phyloP scores from a whole-genome alignment of 2,329 filamentous ascomycete genomes.

The Xylaria sp. region DNA sequence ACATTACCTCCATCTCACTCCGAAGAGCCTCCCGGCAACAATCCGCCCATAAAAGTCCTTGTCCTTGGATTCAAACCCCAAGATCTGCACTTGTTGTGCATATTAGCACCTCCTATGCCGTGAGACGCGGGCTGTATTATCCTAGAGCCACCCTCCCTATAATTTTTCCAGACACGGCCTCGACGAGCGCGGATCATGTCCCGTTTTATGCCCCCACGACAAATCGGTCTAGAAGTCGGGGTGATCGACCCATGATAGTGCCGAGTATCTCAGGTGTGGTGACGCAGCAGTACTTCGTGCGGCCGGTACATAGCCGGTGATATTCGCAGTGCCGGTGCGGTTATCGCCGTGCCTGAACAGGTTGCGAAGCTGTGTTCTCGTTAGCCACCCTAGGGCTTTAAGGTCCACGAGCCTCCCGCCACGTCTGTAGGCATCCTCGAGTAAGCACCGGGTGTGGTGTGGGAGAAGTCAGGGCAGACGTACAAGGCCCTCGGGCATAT shows the following conservation, averaged over 20 bases:
- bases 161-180: constrained; percentile 2
- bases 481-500: no score
- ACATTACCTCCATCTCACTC: constrained; percentile 16
- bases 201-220: not conserved
- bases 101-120: constrained; percentile 11
- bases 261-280: not conserved
- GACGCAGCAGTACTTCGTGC: constrained; percentile 12
- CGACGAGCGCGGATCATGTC: constrained; percentile 5
- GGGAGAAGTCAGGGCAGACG: no score
- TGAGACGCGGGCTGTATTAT: constrained; percentile 11
- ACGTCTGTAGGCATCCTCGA: constrained; percentile 5
- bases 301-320: constrained; percentile 5
- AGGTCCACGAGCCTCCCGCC: constrained; percentile 3
- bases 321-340: constrained; percentile 1
- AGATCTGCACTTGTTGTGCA: constrained; percentile 5
- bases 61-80: not conserved
- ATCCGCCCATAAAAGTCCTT: constrained; percentile 22
- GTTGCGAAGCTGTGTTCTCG: not conserved
- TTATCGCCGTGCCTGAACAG: not conserved
- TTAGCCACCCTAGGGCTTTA: not conserved
- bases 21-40: constrained; percentile 22
- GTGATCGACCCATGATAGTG: constrained; percentile 16
- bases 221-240: constrained; percentile 7
- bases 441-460: not conserved
- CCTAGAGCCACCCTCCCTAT: constrained; percentile 10